phyloP scores from a whole-genome alignment of 257 asterid species.

The Nicotiana tomentosiformis region DNA sequence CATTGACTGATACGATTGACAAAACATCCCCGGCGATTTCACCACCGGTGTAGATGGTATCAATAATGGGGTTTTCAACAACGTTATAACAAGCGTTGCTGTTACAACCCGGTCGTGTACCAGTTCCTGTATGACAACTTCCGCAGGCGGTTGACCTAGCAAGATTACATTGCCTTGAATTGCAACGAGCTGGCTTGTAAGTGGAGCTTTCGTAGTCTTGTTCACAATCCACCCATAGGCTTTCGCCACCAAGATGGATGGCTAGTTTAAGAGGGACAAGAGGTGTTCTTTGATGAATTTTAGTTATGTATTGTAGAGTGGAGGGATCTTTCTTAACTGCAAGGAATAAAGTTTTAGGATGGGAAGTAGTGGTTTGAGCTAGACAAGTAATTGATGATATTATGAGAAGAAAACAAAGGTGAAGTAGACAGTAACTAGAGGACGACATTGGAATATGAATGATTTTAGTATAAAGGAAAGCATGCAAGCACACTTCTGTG shows the following conservation, averaged over 20 bases:
- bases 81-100: not conserved
- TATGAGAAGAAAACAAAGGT: not conserved
- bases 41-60: not conserved
- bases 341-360: not conserved
- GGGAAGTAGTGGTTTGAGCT: not conserved
- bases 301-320: not conserved
- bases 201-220: not conserved
- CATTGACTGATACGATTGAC: not conserved
- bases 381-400: not conserved
- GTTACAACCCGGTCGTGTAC: not conserved
- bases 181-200: not conserved
- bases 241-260: conserved; percentile 1
- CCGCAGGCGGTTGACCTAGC: not conserved
- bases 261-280: conserved; percentile 3
- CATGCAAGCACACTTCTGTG: not conserved
- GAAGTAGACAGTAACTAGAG: not conserved
- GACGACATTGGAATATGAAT: not conserved
- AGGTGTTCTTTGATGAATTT: conserved; percentile 1
- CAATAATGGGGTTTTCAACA: not conserved
- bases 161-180: not conserved
- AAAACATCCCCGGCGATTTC: not conserved
- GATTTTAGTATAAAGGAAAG: not conserved
- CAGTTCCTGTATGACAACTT: not conserved
- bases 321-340: conserved; percentile 1
- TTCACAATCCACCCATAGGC: conserved; percentile 11